These are phyloP conservation scores for Ceratobasidium sp. DNA, from an alignment of 1,284 basidiomycete species.

Conservation along the genomic window DNA sequence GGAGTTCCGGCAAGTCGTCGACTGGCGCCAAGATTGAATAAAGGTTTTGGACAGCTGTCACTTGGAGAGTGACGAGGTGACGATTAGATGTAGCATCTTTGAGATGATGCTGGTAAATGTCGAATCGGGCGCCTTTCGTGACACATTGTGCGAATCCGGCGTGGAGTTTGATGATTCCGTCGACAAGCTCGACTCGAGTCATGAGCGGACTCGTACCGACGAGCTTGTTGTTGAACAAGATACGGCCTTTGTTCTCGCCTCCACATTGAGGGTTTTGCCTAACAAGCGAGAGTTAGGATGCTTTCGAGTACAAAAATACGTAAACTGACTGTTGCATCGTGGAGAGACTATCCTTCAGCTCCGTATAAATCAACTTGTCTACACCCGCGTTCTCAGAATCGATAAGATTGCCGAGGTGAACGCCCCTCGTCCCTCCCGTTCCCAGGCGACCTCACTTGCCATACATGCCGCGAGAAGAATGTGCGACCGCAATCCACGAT, in stretches of 20 bases:
- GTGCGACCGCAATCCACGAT: slow-evolving; percentile 61
- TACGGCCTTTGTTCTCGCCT: slow-evolving; percentile 64
- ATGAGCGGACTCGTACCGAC: slow-evolving; percentile 65
- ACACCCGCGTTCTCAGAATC: slow-evolving; percentile 61
- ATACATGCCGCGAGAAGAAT: slow-evolving; percentile 68
- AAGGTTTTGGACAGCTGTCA: background rate
- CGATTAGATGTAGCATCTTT: slow-evolving; percentile 53
- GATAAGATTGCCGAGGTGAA: slow-evolving; percentile 69
- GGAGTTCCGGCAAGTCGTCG: background rate
- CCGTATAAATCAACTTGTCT: slow-evolving; percentile 66
- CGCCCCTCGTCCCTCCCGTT: slow-evolving; percentile 66
- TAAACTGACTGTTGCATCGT: slow-evolving; percentile 43
- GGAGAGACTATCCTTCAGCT: slow-evolving; percentile 59
- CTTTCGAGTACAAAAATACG: background rate
- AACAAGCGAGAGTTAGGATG: background rate
- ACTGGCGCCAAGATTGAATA: background rate
- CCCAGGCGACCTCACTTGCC: slow-evolving; percentile 65
- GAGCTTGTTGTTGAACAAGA: slow-evolving; percentile 68
- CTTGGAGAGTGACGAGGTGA: background rate
- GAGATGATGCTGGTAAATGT: slow-evolving; percentile 66
- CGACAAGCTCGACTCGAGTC: slow-evolving; percentile 60
- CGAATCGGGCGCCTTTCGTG: slow-evolving; percentile 69
- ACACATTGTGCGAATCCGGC: slow-evolving; percentile 72
- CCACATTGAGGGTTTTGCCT: slow-evolving; percentile 66
- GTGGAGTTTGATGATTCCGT: slow-evolving; percentile 58